Evolutionary conservation across 306 rosid genomes (phyloP).

Genomic region (Malus sieversii): DNA sequence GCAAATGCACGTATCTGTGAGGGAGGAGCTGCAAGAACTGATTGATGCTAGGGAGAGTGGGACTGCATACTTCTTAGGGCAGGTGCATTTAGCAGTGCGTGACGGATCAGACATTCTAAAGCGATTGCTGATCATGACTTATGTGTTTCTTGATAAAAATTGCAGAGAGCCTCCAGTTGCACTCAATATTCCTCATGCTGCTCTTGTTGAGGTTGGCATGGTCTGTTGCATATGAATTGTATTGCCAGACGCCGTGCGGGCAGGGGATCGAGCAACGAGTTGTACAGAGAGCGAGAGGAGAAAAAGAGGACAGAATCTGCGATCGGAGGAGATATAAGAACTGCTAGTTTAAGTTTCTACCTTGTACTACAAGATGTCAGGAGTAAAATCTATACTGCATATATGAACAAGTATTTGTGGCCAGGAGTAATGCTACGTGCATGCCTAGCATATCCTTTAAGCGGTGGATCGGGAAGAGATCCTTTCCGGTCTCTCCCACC

Average conservation of each 20-base stretch:
- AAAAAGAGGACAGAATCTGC: background rate
- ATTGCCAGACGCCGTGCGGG: background rate
- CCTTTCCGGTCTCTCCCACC: too few species aligned
- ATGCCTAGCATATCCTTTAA: too few species aligned
- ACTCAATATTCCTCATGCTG: slow-evolving; percentile 74
- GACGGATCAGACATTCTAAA: slow-evolving; percentile 47
- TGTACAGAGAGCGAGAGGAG: background rate
- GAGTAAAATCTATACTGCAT: background rate
- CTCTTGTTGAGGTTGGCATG: slow-evolving; percentile 79
- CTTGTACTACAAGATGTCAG: background rate
- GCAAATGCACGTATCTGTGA: slow-evolving; percentile 40
- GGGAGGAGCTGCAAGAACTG: slow-evolving; percentile 55
- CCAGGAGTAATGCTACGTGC: background rate
- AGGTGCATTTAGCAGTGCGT: slow-evolving; percentile 54
- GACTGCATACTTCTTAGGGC: slow-evolving; percentile 68
- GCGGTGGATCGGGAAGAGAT: too few species aligned
- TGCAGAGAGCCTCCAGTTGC: slow-evolving; percentile 59
- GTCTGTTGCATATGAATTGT: slow-evolving; percentile 39
- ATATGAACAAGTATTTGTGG: background rate
- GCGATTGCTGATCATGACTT: slow-evolving; percentile 50
- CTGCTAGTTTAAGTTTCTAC: background rate
- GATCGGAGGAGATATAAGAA: background rate
- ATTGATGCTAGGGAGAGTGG: slow-evolving; percentile 82
- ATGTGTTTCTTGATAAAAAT: slow-evolving; percentile 52
- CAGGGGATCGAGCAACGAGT: background rate